Evolutionary conservation across 2,329 filamentous ascomycete species (phyloP).

Genomic region (Verticillium nonalfalfae): DNA sequence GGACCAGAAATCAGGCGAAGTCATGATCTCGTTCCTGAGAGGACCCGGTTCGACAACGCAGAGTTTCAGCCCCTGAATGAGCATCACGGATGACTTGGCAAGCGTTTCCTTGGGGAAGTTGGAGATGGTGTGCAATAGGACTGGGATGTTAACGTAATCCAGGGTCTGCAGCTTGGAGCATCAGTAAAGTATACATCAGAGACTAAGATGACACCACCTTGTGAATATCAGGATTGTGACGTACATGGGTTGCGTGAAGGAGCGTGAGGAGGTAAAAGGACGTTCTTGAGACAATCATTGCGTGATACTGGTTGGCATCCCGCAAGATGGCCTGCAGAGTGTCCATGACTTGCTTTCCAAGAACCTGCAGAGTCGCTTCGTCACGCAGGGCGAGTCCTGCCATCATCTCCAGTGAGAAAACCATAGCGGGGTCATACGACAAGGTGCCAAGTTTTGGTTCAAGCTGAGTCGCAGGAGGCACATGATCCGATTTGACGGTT

Average conservation of each 20-base stretch:
- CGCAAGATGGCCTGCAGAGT: slow-evolving; percentile 76
- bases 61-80: slow-evolving; percentile 70
- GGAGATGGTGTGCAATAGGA: slow-evolving; percentile 86
- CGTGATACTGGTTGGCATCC: slow-evolving; percentile 72
- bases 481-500: slow-evolving; percentile 79
- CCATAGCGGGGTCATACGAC: slow-evolving; percentile 64
- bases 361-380: slow-evolving; percentile 59
- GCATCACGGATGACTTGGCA: slow-evolving; percentile 66
- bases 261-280: slow-evolving; percentile 82
- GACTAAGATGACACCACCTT: not conserved
- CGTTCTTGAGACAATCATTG: slow-evolving; percentile 75
- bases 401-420: slow-evolving; percentile 87
- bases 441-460: slow-evolving; percentile 40
- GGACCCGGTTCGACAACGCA: slow-evolving; percentile 75
- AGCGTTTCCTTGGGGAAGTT: slow-evolving; percentile 75
- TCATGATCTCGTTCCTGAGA: slow-evolving; percentile 86
- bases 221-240: slow-evolving; percentile 22
- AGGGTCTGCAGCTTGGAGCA: slow-evolving; percentile 53
- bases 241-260: slow-evolving; percentile 77
- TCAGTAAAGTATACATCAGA: slow-evolving; percentile 16
- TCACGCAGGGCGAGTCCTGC: slow-evolving; percentile 77
- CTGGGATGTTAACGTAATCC: slow-evolving; percentile 85
- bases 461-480: slow-evolving; percentile 54
- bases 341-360: slow-evolving; percentile 76
- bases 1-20: slow-evolving; percentile 95